Evolutionary conservation across 768 basidiomycete genomes (phyloP), one percentile per base, ranked within the genome.

Genomic region (Auriscalpium orientale): DNA sequence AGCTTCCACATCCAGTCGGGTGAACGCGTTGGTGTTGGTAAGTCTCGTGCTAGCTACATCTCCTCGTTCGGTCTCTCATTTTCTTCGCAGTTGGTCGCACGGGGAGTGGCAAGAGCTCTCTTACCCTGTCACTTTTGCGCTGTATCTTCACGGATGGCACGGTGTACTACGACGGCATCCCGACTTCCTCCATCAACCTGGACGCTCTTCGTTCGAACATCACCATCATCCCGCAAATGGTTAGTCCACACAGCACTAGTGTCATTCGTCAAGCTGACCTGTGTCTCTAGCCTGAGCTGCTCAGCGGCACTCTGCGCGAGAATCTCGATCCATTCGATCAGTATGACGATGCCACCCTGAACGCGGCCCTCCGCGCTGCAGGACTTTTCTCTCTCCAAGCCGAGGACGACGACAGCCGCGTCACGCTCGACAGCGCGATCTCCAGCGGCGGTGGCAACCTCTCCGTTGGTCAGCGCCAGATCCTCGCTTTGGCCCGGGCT

Each of bases 241-340:
- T 80, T 56, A 65, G 77, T 58, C 21, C 46, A 51, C 40, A 12
- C 0, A 49, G 1, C 9, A 5, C 22, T 28, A 28, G n/a, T n/a
- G n/a, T 5, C 22, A 28, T 28, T 28, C 22, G 5, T 28, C 11
- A 35, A 20, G 60, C 66, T 57, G 48, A 67, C 36, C 1, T 12
- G n/a, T n/a, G n/a, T 22, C 44, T 34, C 21, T 54, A 76, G 72
- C 77, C 79, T 38, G 77, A 81, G 51, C 67, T 84, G 0, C 66
- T 84, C 34, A 78, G 76, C 38, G 84, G 84, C 4, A 78, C 77
- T 3, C 68, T 85, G 20, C 75, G 83, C 34, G 71, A 72, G 53
- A 84, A 84, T 61, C 67, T 84, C n/a, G 84, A 85, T 62, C 84
- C 82, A 0, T 84, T 83, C 60, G 70, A 64, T 8, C 72, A 80